Conservation (phyloP, 2,329 filamentous ascomycete genomes). For the Phyllosticta capitalensis region DNA sequence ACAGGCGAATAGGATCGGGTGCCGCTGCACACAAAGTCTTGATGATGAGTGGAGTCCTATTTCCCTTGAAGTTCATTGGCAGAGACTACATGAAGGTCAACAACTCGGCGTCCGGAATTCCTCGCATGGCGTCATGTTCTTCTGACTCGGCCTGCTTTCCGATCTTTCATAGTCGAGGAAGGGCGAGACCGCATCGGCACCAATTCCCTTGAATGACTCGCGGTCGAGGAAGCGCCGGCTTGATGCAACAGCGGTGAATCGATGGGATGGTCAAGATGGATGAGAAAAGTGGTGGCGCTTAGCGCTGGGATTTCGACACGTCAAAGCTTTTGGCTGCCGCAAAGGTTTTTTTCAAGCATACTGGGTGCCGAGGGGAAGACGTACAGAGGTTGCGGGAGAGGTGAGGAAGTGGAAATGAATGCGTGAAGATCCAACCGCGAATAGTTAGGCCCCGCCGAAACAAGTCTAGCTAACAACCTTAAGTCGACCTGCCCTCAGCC, state of each 20-base stretch:
- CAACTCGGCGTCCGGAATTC: background rate
- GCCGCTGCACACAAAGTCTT: background rate
- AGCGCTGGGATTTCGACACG: background rate
- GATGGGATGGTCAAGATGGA: background rate
- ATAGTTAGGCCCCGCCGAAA: background rate
- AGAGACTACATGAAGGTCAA: no score
- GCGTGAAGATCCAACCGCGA: background rate
- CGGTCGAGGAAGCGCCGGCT: background rate
- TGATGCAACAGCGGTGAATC: background rate
- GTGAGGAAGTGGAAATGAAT: background rate
- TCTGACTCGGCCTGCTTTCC: background rate
- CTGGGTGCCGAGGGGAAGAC: no score
- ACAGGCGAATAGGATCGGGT: background rate
- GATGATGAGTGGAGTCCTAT: background rate
- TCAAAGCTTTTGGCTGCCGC: background rate
- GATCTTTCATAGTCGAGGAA: background rate
- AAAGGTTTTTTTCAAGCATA: background rate
- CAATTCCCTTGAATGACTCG: background rate
- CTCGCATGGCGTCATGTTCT: background rate
- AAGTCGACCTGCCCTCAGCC: background rate
- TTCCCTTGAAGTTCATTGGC: background rate
- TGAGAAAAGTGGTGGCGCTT: background rate
- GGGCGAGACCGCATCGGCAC: background rate
- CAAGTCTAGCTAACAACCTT: background rate
- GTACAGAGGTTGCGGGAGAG: background rate